phyloP scores from a whole-genome alignment of 495 filamentous ascomycete species.

The Aspergillus indologenus region DNA sequence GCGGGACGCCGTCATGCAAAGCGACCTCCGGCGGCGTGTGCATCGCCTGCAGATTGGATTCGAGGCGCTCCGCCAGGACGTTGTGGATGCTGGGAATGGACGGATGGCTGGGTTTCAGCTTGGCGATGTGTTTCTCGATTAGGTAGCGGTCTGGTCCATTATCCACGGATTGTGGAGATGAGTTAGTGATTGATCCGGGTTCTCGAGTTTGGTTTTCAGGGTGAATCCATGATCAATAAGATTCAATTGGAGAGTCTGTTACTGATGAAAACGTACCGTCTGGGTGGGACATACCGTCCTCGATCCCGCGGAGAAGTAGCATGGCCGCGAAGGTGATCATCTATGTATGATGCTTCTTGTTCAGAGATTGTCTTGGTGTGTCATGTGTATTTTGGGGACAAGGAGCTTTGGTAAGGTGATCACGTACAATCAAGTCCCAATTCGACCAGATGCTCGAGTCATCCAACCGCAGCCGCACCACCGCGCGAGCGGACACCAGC shows the following conservation, averaged over 20 bases:
- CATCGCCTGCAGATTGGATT: slow-evolving; percentile 38
- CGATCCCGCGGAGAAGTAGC: slow-evolving; percentile 37
- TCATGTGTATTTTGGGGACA: too few relatives aligned
- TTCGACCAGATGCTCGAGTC: slow-evolving; percentile 44
- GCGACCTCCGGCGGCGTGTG: slow-evolving; percentile 35
- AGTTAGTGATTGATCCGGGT: neutral
- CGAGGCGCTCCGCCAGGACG: slow-evolving; percentile 30
- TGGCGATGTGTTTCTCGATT: slow-evolving; percentile 35
- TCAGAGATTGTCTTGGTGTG: too few relatives aligned
- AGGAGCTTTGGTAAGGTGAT: too few relatives aligned
- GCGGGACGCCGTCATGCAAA: slow-evolving; percentile 21
- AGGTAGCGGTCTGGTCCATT: slow-evolving; percentile 30
- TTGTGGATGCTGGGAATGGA: slow-evolving; percentile 34
- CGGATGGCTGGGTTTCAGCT: slow-evolving; percentile 28
- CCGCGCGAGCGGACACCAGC: slow-evolving; percentile 36
- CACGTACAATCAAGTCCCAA: slow-evolving; percentile 38
- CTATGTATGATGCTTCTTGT: too few relatives aligned
- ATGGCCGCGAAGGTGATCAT: slow-evolving; percentile 45
- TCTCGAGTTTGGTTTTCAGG: too few relatives aligned
- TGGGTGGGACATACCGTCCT: slow-evolving; percentile 38
- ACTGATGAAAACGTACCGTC: slow-evolving; percentile 36
- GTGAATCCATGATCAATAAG: too few relatives aligned
- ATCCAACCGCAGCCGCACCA: slow-evolving; percentile 34
- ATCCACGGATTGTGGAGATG: neutral
- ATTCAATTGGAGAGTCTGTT: neutral